Conservation (phyloP, 495 filamentous ascomycete species). For the Glonium stellatum region DNA sequence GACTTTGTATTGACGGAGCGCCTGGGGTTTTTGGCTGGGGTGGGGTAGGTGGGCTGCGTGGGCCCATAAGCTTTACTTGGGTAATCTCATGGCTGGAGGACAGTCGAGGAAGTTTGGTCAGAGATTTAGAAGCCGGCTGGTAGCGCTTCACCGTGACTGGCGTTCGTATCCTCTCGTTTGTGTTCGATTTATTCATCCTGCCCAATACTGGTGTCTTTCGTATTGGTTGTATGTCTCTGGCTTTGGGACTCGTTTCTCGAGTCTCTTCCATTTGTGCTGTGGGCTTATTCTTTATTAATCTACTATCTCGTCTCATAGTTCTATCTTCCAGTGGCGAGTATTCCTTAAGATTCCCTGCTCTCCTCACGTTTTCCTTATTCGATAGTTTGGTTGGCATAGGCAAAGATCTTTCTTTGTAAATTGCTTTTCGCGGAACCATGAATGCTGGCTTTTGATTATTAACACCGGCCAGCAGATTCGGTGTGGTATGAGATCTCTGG, state of each 20-base stretch:
- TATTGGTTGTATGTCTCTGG: not conserved
- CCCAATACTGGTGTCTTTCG: not conserved
- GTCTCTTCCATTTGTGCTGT: not conserved
- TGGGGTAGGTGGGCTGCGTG: not conserved
- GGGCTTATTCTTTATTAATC: not conserved
- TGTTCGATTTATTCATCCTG: not conserved
- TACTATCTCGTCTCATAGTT: slow-evolving; percentile 1
- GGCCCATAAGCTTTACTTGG: not conserved
- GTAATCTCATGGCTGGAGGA: slow-evolving; percentile 1
- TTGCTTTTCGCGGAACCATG: not conserved
- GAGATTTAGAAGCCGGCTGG: not conserved
- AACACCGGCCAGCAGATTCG: not conserved
- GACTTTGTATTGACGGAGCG: not conserved
- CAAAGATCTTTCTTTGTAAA: not conserved
- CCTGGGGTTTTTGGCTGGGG: not conserved
- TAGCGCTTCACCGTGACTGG: slow-evolving; percentile 3
- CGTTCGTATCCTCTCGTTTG: slow-evolving; percentile 1
- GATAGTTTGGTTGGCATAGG: not conserved
- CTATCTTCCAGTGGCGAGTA: not conserved
- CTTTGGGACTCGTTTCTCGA: not conserved
- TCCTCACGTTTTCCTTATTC: not conserved
- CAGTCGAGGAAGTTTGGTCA: not conserved
- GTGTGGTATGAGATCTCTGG: not conserved
- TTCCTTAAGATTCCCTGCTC: not conserved
- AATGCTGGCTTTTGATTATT: not conserved